Evolutionary conservation across 2,329 filamentous ascomycete genomes (phyloP), one percentile per base, ranked within the genome.

Genomic region (Cordyceps farinosa): DNA sequence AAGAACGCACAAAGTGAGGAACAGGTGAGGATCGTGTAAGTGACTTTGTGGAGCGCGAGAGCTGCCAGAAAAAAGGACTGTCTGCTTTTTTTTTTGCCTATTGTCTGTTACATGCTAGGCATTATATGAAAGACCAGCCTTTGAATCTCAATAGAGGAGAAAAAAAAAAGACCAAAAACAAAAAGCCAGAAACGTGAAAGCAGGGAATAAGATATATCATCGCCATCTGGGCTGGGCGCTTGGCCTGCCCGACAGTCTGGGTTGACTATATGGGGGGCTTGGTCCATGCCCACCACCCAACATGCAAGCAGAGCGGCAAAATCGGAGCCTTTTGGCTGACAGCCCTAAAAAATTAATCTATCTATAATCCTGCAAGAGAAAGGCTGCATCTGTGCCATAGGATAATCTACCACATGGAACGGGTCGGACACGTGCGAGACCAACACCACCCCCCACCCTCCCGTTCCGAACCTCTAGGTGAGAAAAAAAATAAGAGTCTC

Each of bases 21-120:
- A 22, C n/a, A 50, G 36, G 36, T 59, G 56, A 59, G 9, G 32
- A 42, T 59, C 56, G 56, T 59, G 56, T 59, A 51, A 51, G 56
- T 51, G 13, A 34, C 10, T 30, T 22, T 32, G 56, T 51, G 45
- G 45, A 42, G 36, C 10, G n/a, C 27, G 36, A 27, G 32, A 27
- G n/a, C 47, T 45, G 38, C 40, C 22, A 22, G 22, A 22, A 22
- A 22, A 22, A 22, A 22, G 22, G 22, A 22, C 22, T 22, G 22
- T 22, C 22, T 22, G 22, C 22, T 22, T 22, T 22, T 22, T 22
- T 22, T 34, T 59, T 30, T 32, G 27, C 27, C 36, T 22, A 17
- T 34, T 22, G 3, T 44, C 34, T 13, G 22, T 51, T 36, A 59
- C 56, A 59, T 42, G 17, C 56, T 36, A 30, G 3, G 10, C 34